Evolutionary conservation across 2,329 filamentous ascomycete genomes (phyloP).

Genomic region (Immersiporthe knoxdaviesiana): DNA sequence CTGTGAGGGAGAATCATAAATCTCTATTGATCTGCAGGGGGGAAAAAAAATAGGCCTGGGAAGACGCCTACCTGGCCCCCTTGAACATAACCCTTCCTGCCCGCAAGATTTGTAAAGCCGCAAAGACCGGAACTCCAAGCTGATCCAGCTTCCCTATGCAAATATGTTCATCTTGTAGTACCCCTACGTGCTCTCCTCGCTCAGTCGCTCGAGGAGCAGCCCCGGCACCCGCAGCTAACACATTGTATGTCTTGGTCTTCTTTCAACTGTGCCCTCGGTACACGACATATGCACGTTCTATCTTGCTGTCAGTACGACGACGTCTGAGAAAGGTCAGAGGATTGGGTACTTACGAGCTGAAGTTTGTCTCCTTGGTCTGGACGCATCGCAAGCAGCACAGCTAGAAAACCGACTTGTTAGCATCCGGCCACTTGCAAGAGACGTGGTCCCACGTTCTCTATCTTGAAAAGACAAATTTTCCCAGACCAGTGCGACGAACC

Average conservation of each 20-base stretch:
- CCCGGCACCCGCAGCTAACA: slow-evolving; percentile 91
- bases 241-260: slow-evolving; percentile 90
- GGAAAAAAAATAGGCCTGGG: slow-evolving; percentile 1
- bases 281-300: slow-evolving; percentile 88
- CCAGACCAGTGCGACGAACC: slow-evolving; percentile 52
- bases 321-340: too few relatives aligned
- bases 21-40: slow-evolving; percentile 21
- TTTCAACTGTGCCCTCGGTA: slow-evolving; percentile 86
- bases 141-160: slow-evolving; percentile 1
- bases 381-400: slow-evolving; percentile 94
- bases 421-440: neutral
- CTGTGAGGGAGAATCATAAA: slow-evolving; percentile 26
- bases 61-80: slow-evolving; percentile 13
- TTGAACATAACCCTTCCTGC: slow-evolving; percentile 20
- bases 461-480: neutral
- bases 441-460: neutral
- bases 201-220: slow-evolving; percentile 84
- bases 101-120: slow-evolving; percentile 10
- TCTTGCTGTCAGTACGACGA: neutral
- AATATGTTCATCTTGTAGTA: slow-evolving; percentile 3
- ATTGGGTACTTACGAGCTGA: slow-evolving; percentile 64
- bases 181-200: slow-evolving; percentile 4
- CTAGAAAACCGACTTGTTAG: slow-evolving; percentile 49
- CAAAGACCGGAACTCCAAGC: slow-evolving; percentile 26
- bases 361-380: slow-evolving; percentile 99